Base-by-base conservation (phyloP, 2,329 filamentous ascomycete genomes). In the Trematosphaeria pertusa region DNA sequence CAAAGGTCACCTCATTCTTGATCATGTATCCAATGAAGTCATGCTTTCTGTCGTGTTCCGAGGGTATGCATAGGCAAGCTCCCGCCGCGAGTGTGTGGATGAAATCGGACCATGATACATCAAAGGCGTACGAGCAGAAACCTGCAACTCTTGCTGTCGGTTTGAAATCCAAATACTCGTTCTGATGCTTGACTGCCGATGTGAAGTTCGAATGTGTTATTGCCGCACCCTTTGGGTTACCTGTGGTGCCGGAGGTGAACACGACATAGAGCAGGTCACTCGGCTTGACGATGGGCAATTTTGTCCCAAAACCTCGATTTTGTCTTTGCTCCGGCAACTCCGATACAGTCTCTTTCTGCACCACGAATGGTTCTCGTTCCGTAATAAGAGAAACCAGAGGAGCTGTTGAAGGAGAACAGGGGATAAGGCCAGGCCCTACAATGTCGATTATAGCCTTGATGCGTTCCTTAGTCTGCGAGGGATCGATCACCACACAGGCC, bases 201-300 rank as follows among this genome's bases (percentile, higher is more conserved):
- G 24, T 28, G 24, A 28, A 8, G 24, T 28, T 28, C 24, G 24
- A 21, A 28, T 52, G 49, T 21, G 43, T 39, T 8, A 52, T 21
- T 9, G 49, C 14, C n/a, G 84, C 79, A 2, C 81, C 83, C 43
- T 81, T 81, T 0, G 81, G 79, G 35, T 74, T 75, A 41, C 76
- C 77, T 1, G 80, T 78, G 0, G 79, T 79, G 0, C 79, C 79
- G 3, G 78, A 78, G 0, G 78, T 79, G 49, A 86, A 81, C 4
- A 87, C 77, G 4, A 85, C 8, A n/a, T 12, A 2, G 42, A 42
- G 11, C 35, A 46, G 5, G 14, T 15, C 22, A 31, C 24, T 8
- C 17, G 4, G 14, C 24, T 17, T 19, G 37, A 17, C 14, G 28
- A 28, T 11, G 10, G n/a, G n/a, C n/a, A n/a, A n/a, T 28, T 14